phyloP scores from a whole-genome alignment of 139 green algal species.

The Chlorella vulgaris region DNA sequence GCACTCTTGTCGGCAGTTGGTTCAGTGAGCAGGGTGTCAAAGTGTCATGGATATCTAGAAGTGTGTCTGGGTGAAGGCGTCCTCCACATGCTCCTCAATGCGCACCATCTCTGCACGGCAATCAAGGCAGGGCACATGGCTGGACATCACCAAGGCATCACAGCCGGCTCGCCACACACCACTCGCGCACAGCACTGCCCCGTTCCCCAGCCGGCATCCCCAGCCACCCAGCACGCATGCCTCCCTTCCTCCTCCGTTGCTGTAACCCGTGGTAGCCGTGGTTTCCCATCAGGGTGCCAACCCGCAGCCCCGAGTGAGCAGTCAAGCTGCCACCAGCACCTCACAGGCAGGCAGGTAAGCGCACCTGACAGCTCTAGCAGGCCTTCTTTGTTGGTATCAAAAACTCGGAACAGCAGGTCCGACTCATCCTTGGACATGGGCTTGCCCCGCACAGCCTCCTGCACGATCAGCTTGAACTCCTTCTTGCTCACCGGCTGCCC shows the following conservation, averaged over 20 bases:
- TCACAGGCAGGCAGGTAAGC: neutral
- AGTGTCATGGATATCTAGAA: neutral
- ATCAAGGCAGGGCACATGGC: neutral
- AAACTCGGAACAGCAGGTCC: conserved; percentile 56
- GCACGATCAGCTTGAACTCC: conserved; percentile 16
- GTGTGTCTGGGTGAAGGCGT: neutral
- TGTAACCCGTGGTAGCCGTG: too few relatives aligned
- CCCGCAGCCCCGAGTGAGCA: too few relatives aligned
- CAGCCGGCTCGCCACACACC: too few relatives aligned
- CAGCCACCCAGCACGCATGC: neutral
- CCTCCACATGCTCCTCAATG: conserved; percentile 40
- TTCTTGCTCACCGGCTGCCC: conserved; percentile 1
- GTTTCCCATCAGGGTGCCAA: too few relatives aligned
- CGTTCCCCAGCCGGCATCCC: too few relatives aligned
- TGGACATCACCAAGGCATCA: neutral
- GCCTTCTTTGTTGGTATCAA: conserved; percentile 45
- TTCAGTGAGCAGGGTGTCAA: neutral
- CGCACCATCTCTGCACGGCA: conserved; percentile 28
- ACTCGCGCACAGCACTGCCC: too few relatives aligned
- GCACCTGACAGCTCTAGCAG: conserved; percentile 39
- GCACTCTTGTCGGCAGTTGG: neutral
- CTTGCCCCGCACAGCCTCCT: conserved; percentile 26
- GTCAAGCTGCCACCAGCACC: too few relatives aligned
- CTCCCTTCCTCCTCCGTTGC: too few relatives aligned
- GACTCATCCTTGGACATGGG: conserved; percentile 50